Evolutionary conservation across 805 yeast species (phyloP).

Genomic region (Myxozyma udenii): DNA sequence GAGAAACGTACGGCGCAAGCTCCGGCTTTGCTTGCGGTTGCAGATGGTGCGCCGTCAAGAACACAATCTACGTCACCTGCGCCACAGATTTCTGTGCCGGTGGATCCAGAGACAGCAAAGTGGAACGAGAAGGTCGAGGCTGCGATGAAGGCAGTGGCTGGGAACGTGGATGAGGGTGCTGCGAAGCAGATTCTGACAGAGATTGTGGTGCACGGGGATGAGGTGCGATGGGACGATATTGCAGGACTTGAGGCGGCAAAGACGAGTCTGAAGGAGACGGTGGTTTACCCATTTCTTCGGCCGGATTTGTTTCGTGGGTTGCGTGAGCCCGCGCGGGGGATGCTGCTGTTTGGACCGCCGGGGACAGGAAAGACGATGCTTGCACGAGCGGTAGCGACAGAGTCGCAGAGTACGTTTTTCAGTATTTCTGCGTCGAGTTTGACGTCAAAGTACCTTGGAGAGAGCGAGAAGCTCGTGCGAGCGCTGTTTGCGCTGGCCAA

Average conservation of each 20-base stretch:
- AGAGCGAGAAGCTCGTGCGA: constrained; percentile 86
- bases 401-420: constrained; percentile 88
- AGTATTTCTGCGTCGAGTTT: constrained; percentile 86
- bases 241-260: constrained; percentile 92
- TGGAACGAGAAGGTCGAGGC: constrained; percentile 28
- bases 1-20: neutral
- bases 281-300: constrained; percentile 89
- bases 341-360: constrained; percentile 94
- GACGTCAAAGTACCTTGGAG: constrained; percentile 80
- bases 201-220: constrained; percentile 84
- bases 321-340: constrained; percentile 94
- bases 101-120: constrained; percentile 26
- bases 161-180: constrained; percentile 67
- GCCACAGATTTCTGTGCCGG: constrained; percentile 20
- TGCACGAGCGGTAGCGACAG: constrained; percentile 95
- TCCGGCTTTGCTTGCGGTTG: no score
- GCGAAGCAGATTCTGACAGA: constrained; percentile 84
- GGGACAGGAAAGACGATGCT: constrained; percentile 99
- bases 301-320: constrained; percentile 90
- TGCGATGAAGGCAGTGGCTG: constrained; percentile 44
- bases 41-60: no score
- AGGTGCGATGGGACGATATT: constrained; percentile 91
- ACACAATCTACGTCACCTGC: constrained; percentile 3
- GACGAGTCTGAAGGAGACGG: constrained; percentile 84
- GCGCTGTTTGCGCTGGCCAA: constrained; percentile 83